A percentile compares a stretch with the other conserved stretches of the same genome.
Evolutionary conservation across 1,284 basidiomycete species (phyloP).

Genomic region (Ganoderma lucidum): DNA sequence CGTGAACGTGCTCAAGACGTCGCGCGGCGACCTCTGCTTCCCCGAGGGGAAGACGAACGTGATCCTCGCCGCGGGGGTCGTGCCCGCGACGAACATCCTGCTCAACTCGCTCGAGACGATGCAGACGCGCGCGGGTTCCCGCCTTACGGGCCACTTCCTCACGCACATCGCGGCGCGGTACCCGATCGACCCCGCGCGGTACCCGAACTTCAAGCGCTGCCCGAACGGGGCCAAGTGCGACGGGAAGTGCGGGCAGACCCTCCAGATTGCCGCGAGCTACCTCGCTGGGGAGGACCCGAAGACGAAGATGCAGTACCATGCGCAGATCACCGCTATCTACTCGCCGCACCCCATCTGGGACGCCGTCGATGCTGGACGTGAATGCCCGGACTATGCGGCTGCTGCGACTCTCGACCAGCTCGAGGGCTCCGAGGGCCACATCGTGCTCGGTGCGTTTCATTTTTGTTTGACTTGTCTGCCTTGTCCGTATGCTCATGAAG

Average conservation of each 20-base stretch:
- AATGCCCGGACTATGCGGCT: constrained; percentile 15
- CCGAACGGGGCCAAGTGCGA: neutral
- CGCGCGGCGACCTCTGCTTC: constrained; percentile 32
- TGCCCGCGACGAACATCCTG: constrained; percentile 36
- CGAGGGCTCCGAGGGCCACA: constrained; percentile 1
- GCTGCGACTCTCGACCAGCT: constrained; percentile 12
- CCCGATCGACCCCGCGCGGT: constrained; percentile 8
- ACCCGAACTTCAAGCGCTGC: constrained; percentile 3
- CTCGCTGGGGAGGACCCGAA: constrained; percentile 28
- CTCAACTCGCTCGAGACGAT: constrained; percentile 31
- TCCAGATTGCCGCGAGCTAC: constrained; percentile 33
- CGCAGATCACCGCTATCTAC: constrained; percentile 29
- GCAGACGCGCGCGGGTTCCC: constrained; percentile 19
- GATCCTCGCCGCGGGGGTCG: constrained; percentile 37
- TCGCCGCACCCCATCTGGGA: constrained; percentile 8
- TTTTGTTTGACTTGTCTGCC: neutral
- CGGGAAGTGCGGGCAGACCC: constrained; percentile 5
- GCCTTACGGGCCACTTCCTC: constrained; percentile 32
- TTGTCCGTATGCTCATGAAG: neutral
- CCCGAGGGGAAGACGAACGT: constrained; percentile 32
- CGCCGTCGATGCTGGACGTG: constrained; percentile 7
- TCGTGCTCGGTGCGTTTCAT: neutral
- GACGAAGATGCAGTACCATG: constrained; percentile 31
- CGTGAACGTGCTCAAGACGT: constrained; percentile 26
- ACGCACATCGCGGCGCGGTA: constrained; percentile 31